Conservation (phyloP, 352 stramenopile genomes). For the Globisporangium okanoganense region DNA sequence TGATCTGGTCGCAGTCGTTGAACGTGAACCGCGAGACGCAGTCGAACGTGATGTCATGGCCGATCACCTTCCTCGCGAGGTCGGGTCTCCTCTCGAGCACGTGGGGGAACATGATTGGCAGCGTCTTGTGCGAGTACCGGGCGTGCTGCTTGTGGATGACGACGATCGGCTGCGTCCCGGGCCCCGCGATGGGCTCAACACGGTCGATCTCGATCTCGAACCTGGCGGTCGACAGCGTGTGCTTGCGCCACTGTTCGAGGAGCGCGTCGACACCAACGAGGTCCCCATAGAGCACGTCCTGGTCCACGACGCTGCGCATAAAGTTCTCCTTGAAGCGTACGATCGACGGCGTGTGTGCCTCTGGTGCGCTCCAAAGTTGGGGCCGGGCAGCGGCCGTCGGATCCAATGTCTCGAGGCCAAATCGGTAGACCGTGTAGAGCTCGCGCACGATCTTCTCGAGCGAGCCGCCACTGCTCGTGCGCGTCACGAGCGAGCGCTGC, state of each 20-base stretch:
- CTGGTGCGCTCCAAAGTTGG: background rate
- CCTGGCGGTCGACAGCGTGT: conserved; percentile 1
- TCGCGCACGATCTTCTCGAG: background rate
- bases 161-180: background rate
- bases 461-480: background rate
- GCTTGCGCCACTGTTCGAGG: conserved; percentile 7
- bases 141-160: conserved; percentile 1
- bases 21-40: conserved; percentile 15
- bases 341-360: background rate
- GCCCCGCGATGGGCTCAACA: background rate
- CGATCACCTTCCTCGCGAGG: conserved; percentile 2
- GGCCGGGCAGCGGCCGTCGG: background rate
- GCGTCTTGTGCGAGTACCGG: conserved; percentile 3
- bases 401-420: background rate
- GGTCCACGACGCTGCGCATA: background rate
- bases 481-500: background rate
- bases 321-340: conserved; percentile 7
- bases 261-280: conserved; percentile 1
- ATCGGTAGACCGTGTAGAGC: background rate
- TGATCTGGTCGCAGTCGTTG: conserved; percentile 3
- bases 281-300: background rate
- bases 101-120: conserved; percentile 14
- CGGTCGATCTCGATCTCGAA: conserved; percentile 1
- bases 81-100: background rate
- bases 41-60: conserved; percentile 12